These are phyloP conservation scores for Zygoascus biomembranicola DNA, from an alignment of 805 yeast genomes.

Conservation along the genomic window DNA sequence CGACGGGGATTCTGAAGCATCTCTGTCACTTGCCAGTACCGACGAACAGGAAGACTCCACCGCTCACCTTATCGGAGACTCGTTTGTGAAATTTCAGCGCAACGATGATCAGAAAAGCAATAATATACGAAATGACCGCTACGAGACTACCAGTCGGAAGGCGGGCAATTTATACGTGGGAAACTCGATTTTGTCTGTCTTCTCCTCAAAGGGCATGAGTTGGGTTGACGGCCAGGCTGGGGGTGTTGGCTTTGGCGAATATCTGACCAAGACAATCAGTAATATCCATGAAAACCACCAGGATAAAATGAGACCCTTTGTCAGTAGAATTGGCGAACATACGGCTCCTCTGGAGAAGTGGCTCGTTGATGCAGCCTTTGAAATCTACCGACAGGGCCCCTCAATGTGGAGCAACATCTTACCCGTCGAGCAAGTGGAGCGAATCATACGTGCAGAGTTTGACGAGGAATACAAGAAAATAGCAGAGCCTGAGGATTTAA, in stretches of 20 bases:
- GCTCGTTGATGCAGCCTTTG: neutral
- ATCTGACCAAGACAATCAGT: conserved; percentile 5
- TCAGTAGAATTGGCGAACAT: conserved; percentile 2
- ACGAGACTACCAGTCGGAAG: neutral
- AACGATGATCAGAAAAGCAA: neutral
- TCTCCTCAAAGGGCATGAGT: conserved; percentile 31
- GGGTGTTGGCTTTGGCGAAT: conserved; percentile 7
- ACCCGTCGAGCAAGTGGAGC: conserved; percentile 5
- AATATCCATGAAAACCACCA: conserved; percentile 6
- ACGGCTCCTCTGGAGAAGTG: neutral
- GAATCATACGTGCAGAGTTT: conserved; percentile 6
- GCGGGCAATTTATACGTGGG: neutral
- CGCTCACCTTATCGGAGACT: neutral
- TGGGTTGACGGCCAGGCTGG: conserved; percentile 30
- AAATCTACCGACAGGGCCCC: conserved; percentile 2
- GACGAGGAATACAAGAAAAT: neutral
- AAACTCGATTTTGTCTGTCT: neutral
- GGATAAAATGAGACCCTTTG: conserved; percentile 5
- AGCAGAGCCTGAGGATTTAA: neutral
- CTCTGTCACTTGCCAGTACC: neutral
- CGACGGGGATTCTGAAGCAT: conserved; percentile 7
- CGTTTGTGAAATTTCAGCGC: neutral
- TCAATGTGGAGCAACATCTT: conserved; percentile 5
- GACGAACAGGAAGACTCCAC: neutral
- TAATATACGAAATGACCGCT: neutral